Base-by-base conservation (phyloP, 306 rosid genomes). In the Ochetophila trinervis region DNA sequence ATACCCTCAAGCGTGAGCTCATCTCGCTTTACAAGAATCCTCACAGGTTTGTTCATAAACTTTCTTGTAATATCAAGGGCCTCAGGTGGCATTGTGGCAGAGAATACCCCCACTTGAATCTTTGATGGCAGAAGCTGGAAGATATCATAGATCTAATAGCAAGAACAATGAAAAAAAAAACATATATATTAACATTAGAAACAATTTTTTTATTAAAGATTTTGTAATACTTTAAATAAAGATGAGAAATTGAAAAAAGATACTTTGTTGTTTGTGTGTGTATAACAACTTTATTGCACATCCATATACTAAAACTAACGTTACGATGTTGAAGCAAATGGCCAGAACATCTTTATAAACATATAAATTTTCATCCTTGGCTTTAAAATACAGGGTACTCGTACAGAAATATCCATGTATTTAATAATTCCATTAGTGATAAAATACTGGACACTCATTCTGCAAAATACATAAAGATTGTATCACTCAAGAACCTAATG, bases 21-120 rank as follows among this genome's bases (percentile, higher is more conserved):
- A 66, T 88, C 95, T 45, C 91, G 95, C 85, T 88, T 88, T 72
- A 88, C 95, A 58, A 88, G 95, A 57, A 88, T 86, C 84, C 95
- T 86, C 74, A 88, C 91, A 68, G 95, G 95, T 63, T 88, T 88
- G 77, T 79, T 86, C 95, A 88, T 88, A 37, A 88, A 88, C 75
- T 88, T 88, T 67, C 91, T 79, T 13, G 95, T 88, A 76, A 88
- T 88, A 78, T 88, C 95, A 40, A 88, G 87, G 62, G 95, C 95
- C 83, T 88, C 95, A 19, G 95, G 91, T 9, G 95, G 91, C 95
- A 88, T 86, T 36, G 95, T 88, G 20, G 95, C 95, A 55, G 95
- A 88, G 70, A 88, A 88, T 44, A 88, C 95, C 36, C 95, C 95
- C 27, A 88, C 89, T 65, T 88, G 91, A 72, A 86, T 88, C 83